phyloP scores from a whole-genome alignment of 768 basidiomycete species.

The Aureoboletus auriporus region DNA sequence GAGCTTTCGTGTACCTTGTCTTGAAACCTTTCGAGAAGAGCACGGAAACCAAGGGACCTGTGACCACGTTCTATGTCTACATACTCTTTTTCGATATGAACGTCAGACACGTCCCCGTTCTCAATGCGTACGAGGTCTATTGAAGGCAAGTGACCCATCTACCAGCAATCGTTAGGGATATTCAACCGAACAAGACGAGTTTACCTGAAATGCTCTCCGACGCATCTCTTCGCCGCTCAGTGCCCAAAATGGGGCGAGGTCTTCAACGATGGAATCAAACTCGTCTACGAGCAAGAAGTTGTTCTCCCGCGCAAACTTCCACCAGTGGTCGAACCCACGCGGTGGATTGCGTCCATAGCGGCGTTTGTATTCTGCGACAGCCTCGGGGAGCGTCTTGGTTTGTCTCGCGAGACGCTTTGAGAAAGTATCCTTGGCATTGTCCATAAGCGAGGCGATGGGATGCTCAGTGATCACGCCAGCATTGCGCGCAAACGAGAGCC shows the following conservation, averaged over 20 bases:
- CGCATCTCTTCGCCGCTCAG: constrained; percentile 71
- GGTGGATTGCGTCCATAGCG: constrained; percentile 82
- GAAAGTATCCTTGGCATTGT: constrained; percentile 75
- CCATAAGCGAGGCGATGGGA: constrained; percentile 83
- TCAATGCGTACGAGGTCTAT: constrained; percentile 84
- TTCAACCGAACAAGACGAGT: not conserved
- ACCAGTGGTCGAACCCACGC: constrained; percentile 90
- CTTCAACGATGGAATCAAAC: constrained; percentile 74
- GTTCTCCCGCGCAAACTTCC: constrained; percentile 69
- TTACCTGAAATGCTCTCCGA: constrained; percentile 54
- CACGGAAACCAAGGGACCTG: constrained; percentile 71
- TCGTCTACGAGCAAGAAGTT: constrained; percentile 83
- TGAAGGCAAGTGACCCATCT: constrained; percentile 77
- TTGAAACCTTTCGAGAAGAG: constrained; percentile 71
- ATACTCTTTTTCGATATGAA: constrained; percentile 52
- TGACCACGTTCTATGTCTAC: constrained; percentile 69
- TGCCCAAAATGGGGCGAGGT: constrained; percentile 83
- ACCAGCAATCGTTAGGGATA: constrained; percentile 3
- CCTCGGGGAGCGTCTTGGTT: constrained; percentile 73
- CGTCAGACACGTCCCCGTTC: constrained; percentile 54
- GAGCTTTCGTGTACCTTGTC: constrained; percentile 44
- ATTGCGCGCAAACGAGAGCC: constrained; percentile 17
- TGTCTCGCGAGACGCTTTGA: constrained; percentile 64
- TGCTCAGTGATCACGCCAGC: constrained; percentile 38
- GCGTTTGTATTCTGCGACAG: constrained; percentile 76